phyloP scores from a whole-genome alignment of 306 rosid species.

The Prunus campanulata region DNA sequence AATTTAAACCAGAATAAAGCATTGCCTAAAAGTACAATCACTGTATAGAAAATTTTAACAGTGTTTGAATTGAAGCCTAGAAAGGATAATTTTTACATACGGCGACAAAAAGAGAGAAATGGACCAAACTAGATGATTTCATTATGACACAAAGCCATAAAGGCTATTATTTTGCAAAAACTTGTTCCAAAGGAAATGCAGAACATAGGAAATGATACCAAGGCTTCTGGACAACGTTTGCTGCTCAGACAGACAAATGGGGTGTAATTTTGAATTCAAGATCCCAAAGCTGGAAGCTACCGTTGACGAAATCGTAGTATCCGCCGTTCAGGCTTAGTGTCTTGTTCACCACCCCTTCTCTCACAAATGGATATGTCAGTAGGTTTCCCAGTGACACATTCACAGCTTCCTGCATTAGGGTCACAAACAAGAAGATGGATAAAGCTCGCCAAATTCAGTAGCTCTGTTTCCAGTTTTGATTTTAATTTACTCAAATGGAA shows the following conservation, averaged over 20 bases:
- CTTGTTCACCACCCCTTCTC: conserved; percentile 55
- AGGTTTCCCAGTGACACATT: conserved; percentile 87
- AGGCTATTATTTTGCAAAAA: conserved; percentile 5
- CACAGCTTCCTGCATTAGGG: conserved; percentile 78
- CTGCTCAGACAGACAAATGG: conserved; percentile 23
- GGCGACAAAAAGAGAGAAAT: not conserved
- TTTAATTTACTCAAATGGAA: not conserved
- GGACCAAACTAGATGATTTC: not conserved
- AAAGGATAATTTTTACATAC: not conserved
- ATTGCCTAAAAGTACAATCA: not conserved
- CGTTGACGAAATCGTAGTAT: conserved; percentile 74
- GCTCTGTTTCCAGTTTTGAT: not conserved
- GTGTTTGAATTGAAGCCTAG: not conserved
- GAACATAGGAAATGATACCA: not conserved
- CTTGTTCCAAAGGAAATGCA: not conserved
- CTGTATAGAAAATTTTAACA: not conserved
- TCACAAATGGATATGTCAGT: conserved; percentile 80
- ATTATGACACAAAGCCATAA: not conserved
- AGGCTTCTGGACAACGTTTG: not conserved
- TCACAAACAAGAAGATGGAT: not conserved
- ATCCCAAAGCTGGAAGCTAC: conserved; percentile 79
- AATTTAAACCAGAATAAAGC: not conserved
- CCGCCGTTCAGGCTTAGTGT: conserved; percentile 69
- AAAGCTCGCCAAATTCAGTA: not conserved
- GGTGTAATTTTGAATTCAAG: conserved; percentile 57